phyloP scores from a whole-genome alignment of 768 basidiomycete genomes.

The Tylopilus rubrobrunneus region DNA sequence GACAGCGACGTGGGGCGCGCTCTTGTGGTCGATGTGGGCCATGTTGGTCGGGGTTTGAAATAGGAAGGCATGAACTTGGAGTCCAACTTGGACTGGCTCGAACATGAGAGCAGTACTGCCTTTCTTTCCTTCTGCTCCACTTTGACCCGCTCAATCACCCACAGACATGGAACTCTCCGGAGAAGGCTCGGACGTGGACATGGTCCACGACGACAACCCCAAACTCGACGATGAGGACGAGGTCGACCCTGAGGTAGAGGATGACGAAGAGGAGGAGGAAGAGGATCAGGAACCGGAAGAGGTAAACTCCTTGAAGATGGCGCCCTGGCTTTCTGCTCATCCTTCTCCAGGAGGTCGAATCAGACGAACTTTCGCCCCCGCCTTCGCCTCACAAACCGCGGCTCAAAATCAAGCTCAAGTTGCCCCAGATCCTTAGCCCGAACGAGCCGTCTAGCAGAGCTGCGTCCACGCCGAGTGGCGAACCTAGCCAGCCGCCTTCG shows the following conservation, averaged over 20 bases:
- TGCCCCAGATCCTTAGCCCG: constrained; percentile 38
- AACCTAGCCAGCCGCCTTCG: constrained; percentile 23
- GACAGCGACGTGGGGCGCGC: neutral
- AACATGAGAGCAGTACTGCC: constrained; percentile 1
- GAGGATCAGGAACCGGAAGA: constrained; percentile 20
- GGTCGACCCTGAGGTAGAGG: constrained; percentile 30
- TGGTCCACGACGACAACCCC: constrained; percentile 29
- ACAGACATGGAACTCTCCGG: constrained; percentile 26
- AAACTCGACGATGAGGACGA: constrained; percentile 36
- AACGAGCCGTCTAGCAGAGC: constrained; percentile 30
- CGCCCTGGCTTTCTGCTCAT: neutral
- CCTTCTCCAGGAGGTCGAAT: constrained; percentile 28
- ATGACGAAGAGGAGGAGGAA: constrained; percentile 31
- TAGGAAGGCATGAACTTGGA: constrained; percentile 1
- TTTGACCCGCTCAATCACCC: constrained; percentile 1
- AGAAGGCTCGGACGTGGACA: constrained; percentile 33
- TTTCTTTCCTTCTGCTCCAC: neutral
- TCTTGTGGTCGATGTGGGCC: neutral
- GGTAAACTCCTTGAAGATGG: neutral
- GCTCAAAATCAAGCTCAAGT: constrained; percentile 61
- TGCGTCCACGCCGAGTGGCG: constrained; percentile 22
- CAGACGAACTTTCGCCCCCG: constrained; percentile 34
- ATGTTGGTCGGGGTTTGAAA: constrained; percentile 24
- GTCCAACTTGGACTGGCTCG: neutral
- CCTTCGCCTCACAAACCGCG: constrained; percentile 36